These are phyloP conservation scores for barrel medic (Medicago truncatula) DNA, from an alignment of 306 rosid genomes.

Conservation along the genomic window MtrunA17r5.0-ANR NC_053045.1:64354501-64355000, in stretches of 20 bases:
- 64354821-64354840: slow-evolving; percentile 7
- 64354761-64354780: slow-evolving; percentile 43
- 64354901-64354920: slow-evolving; percentile 4
- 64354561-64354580: slow-evolving; percentile 17
- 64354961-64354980: no score
- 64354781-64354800: slow-evolving; percentile 45
- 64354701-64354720: slow-evolving; percentile 40
- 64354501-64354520: slow-evolving; percentile 46
- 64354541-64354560: slow-evolving; percentile 47
- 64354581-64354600: slow-evolving; percentile 40
- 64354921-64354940: no score
- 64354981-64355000: no score
- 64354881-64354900: slow-evolving; percentile 39
- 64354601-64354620: background rate
- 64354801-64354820: slow-evolving; percentile 35
- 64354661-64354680: background rate
- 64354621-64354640: background rate
- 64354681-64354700: background rate
- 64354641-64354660: background rate
- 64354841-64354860: slow-evolving; percentile 33
- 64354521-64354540: slow-evolving; percentile 46
- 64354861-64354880: slow-evolving; percentile 29
- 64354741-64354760: background rate
- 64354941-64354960: no score
- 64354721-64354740: slow-evolving; percentile 32